A percentile compares a stretch with the other conserved stretches of the same genome.
These are phyloP conservation scores for Alternaria triticina DNA, from an alignment of 2,329 filamentous ascomycete species.

Conservation along the genomic window DNA sequence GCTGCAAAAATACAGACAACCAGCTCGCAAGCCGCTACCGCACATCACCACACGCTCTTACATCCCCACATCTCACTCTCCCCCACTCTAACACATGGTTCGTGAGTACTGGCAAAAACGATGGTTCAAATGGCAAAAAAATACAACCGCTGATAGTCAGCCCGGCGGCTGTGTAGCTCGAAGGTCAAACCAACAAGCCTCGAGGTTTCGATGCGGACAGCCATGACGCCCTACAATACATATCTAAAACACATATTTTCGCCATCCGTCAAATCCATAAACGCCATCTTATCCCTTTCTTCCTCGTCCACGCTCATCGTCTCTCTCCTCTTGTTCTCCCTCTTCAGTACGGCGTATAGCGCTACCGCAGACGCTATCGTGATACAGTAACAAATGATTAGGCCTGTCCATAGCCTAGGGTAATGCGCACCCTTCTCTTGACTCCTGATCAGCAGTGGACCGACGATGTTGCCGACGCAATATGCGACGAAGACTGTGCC, in stretches of 20 bases:
- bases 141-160: too few relatives aligned
- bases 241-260: constrained; percentile 66
- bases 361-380: constrained; percentile 64
- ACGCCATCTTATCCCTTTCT: constrained; percentile 58
- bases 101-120: too few relatives aligned
- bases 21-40: too few relatives aligned
- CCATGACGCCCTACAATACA: constrained; percentile 40
- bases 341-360: constrained; percentile 65
- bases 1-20: too few relatives aligned
- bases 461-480: constrained; percentile 78
- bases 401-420: constrained; percentile 71
- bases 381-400: constrained; percentile 73
- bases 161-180: too few relatives aligned
- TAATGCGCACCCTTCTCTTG: constrained; percentile 71
- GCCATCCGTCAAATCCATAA: constrained; percentile 62
- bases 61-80: too few relatives aligned
- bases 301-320: constrained; percentile 60
- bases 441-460: constrained; percentile 73
- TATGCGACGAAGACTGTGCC: constrained; percentile 77
- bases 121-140: too few relatives aligned
- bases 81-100: too few relatives aligned
- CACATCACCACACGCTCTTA: too few relatives aligned
- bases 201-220: background rate
- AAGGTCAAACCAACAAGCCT: too few relatives aligned
- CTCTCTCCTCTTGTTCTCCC: constrained; percentile 57